Evolutionary conservation across 2,329 filamentous ascomycete species (phyloP), one percentile per base, ranked within the genome.

Genomic region (Aspergillus pseudoterreus): DNA sequence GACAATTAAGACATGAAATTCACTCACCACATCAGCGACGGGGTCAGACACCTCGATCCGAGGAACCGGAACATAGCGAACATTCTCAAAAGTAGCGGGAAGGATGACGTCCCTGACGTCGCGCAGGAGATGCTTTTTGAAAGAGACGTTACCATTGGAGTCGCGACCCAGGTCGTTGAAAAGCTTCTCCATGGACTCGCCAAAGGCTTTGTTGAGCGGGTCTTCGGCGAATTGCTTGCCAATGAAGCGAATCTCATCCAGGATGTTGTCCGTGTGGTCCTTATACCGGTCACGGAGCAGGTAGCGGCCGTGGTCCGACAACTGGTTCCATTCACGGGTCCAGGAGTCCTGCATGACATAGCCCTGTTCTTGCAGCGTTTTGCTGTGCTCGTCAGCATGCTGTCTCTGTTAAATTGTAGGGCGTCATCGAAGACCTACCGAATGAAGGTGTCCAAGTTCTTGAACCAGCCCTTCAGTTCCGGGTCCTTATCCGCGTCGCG

Each of bases 101-200:
- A 99, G 67, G 59, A 99, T 92, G 49, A 96, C 84, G 32, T 94
- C 87, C 11, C 84, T 87, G 48, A 99, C 66, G 63, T 99, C 94
- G 77, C 91, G 95, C 64, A 97, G 49, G 19, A 99, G 80, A 64
- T 97, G 90, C 57, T 88, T 88, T 83, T 99, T 99, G 81, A 97
- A 97, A 4, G 79, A 80, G 1, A 88, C 77, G 77, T 95, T 92
- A 64, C 92, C 94, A 53, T 86, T 83, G 63, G 87, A 79, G 57
- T 96, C 91, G 46, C 89, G 88, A 56, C 92, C 94, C n/a, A 99
- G 83, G 53, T 96, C 90, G 32, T 79, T 82, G 79, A 97, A 96
- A 2, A 99, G 78, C 75, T 90, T 95, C 71, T 91, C 82, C 56
- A 96, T 62, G 0, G 92, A 82, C 11, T 83, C 68, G 41, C 78